Percentiles rank a stretch among this genome's conserved stretches.
Conservation (phyloP, 257 asterid species). For the Nicotiana undulata region DNA sequence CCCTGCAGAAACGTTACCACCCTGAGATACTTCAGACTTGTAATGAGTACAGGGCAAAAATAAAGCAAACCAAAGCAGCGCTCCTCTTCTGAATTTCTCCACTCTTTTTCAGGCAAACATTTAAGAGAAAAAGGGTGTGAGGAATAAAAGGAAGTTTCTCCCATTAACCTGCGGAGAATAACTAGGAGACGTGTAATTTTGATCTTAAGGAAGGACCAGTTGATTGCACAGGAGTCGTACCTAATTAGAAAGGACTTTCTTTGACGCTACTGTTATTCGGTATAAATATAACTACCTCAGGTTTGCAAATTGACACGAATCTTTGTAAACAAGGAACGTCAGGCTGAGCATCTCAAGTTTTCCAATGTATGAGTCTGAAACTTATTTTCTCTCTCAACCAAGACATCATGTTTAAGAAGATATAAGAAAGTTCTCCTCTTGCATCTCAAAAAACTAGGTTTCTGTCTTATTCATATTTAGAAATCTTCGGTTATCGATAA, state of each 20-base stretch:
- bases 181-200: neutral
- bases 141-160: neutral
- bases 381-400: too few species aligned
- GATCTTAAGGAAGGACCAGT: neutral
- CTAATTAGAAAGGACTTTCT: neutral
- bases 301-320: neutral
- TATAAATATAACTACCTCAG: neutral
- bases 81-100: neutral
- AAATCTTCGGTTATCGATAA: neutral
- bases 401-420: neutral
- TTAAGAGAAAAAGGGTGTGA: neutral
- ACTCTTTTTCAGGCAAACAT: neutral
- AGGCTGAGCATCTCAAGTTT: neutral
- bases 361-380: neutral
- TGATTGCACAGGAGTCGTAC: neutral
- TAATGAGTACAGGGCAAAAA: neutral
- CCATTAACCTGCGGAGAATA: neutral
- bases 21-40: conserved; percentile 8
- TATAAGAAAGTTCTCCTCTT: neutral
- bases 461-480: neutral
- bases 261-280: neutral
- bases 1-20: conserved; percentile 30
- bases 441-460: neutral
- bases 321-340: neutral
- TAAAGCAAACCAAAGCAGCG: neutral